A percentile compares a stretch with the other conserved stretches of the same genome.
Conservation (phyloP, 208 protist genomes). For the Wallacemonas sp. region DNA sequence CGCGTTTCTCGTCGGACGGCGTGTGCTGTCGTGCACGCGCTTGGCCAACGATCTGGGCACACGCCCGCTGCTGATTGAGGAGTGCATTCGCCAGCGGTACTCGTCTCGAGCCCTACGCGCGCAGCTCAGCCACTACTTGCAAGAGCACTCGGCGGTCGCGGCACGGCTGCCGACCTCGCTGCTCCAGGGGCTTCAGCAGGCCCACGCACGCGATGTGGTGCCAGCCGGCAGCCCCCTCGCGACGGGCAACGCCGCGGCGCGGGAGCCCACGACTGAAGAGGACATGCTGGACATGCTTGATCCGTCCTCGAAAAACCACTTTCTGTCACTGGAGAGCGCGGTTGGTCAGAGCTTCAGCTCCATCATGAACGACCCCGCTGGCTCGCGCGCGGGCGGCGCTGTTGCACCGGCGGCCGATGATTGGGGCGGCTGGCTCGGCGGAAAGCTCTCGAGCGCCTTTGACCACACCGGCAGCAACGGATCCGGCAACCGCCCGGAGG, state of each 20-base stretch:
- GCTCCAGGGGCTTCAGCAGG: slow-evolving; percentile 39
- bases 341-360: slow-evolving; percentile 91
- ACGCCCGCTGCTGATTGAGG: slow-evolving; percentile 72
- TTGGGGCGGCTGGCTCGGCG: slow-evolving; percentile 72
- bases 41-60: slow-evolving; percentile 59
- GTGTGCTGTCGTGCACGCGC: slow-evolving; percentile 35
- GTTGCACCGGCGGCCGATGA: too few species aligned
- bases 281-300: slow-evolving; percentile 63
- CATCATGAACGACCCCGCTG: slow-evolving; percentile 86
- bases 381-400: neutral
- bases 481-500: slow-evolving; percentile 24
- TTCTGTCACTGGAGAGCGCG: slow-evolving; percentile 56
- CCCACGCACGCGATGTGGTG: slow-evolving; percentile 33
- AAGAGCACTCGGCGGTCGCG: slow-evolving; percentile 30
- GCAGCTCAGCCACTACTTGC: slow-evolving; percentile 69
- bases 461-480: slow-evolving; percentile 46
- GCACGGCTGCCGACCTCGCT: slow-evolving; percentile 38
- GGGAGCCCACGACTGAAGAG: slow-evolving; percentile 9
- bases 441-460: slow-evolving; percentile 63
- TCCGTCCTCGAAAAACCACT: slow-evolving; percentile 68
- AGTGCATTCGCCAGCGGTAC: slow-evolving; percentile 70
- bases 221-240: slow-evolving; percentile 14
- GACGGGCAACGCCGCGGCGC: slow-evolving; percentile 5
- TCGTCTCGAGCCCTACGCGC: slow-evolving; percentile 59
- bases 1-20: slow-evolving; percentile 60